Percentiles rank a stretch among this genome's conserved stretches.
Conservation (phyloP, 345 rosid genomes). For the Lumnitzera racemosa region DNA sequence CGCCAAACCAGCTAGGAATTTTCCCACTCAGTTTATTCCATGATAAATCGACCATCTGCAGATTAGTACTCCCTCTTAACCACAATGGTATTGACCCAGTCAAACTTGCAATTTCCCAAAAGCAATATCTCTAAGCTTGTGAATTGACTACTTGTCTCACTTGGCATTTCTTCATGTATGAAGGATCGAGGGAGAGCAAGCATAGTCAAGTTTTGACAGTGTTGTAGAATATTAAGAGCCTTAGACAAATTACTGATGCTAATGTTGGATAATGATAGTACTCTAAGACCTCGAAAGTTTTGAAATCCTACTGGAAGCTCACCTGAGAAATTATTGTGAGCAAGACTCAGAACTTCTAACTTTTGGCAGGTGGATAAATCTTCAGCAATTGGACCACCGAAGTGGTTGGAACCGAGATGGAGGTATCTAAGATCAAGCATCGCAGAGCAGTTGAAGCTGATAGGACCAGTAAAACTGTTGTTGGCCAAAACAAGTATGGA, state of each 20-base stretch:
- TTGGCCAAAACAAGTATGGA: slow-evolving; percentile 1
- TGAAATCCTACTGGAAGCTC: slow-evolving; percentile 7
- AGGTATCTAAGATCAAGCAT: neutral
- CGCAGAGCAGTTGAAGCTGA: slow-evolving; percentile 8
- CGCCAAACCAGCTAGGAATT: slow-evolving; percentile 4
- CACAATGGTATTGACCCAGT: slow-evolving; percentile 3
- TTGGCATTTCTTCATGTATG: neutral
- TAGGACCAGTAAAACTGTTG: slow-evolving; percentile 2
- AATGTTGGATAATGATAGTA: slow-evolving; percentile 3
- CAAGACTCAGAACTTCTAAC: slow-evolving; percentile 5
- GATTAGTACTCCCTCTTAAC: neutral
- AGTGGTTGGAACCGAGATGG: neutral
- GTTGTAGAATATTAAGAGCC: slow-evolving; percentile 1
- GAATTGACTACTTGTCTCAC: neutral
- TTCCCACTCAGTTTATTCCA: slow-evolving; percentile 4
- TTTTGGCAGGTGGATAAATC: slow-evolving; percentile 3
- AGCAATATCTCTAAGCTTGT: slow-evolving; percentile 4
- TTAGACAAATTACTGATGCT: neutral
- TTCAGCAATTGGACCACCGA: slow-evolving; percentile 6
- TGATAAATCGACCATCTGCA: slow-evolving; percentile 10
- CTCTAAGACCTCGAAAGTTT: slow-evolving; percentile 6
- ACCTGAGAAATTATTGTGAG: slow-evolving; percentile 4
- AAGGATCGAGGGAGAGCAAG: slow-evolving; percentile 1
- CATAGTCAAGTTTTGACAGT: neutral
- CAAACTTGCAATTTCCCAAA: slow-evolving; percentile 1